Evolutionary conservation across 2,329 filamentous ascomycete genomes (phyloP), one percentile per base, ranked within the genome.

Genomic region (Blastomyces parvus): DNA sequence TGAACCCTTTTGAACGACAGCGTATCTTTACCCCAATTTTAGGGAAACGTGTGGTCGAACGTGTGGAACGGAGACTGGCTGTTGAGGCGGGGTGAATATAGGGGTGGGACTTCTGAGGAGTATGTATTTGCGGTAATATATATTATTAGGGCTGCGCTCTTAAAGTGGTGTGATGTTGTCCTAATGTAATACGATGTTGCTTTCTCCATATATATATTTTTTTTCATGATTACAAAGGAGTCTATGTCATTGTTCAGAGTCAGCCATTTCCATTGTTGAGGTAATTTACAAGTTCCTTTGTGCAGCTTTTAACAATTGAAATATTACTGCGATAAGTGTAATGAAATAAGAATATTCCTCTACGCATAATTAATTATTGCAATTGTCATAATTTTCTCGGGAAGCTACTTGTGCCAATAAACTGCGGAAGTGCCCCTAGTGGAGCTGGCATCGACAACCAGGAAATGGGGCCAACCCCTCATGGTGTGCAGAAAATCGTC

Each of bases 31-130:
- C 78, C 48, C 69, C 68, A 0, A 8, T 85, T 9, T 72, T 88
- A 64, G 83, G 85, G 0, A 84, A 85, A 0, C 79, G 75, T 53
- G 76, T 88, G 38, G 64, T 89, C 66, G 73, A 74, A 7, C 77
- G 81, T 57, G 81, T 86, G 3, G 82, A 81, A 62, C 70, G 68
- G 42, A 67, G 78, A 19, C 66, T 89, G 48, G 85, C 63, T 33
- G 40, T 48, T 22, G 52, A 55, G 27, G 1, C 44, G n/a, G n/a
- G n/a, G 27, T 42, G 30, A 53, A 36, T 52, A 38, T 56, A n/a
- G 17, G 19, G 19, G 33, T 17, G 19, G 9, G 7, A 30, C 3
- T 5, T 13, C 50, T 2, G 19, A 19, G 27, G 9, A 48, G n/a
- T 22, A 11, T 8, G 7, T 4, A 48, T 13, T 48, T 9, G n/a